Conservation (phyloP, 768 basidiomycete genomes). For the Leccinum boreale region DNA sequence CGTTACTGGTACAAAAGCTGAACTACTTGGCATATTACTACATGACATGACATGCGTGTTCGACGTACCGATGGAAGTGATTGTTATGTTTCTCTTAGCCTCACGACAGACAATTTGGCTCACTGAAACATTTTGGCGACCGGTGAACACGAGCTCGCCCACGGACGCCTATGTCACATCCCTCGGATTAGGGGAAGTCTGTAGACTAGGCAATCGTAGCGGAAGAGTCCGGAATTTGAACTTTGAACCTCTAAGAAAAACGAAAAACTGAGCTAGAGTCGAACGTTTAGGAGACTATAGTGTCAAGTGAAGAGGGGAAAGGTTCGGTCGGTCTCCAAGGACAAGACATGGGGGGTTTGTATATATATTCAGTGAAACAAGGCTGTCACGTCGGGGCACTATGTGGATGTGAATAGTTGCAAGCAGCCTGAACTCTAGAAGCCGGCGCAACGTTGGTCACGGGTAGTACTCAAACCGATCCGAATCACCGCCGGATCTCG, state of each 20-base stretch:
- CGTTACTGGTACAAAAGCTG: not conserved
- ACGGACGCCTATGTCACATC: not conserved
- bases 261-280: not conserved
- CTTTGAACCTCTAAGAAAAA: not conserved
- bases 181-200: not conserved
- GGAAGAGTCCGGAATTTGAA: not conserved
- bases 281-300: not conserved
- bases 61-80: not conserved
- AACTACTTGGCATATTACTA: not conserved
- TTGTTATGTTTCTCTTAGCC: not conserved
- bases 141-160: not conserved
- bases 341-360: not conserved
- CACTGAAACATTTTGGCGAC: not conserved
- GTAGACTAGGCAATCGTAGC: not conserved
- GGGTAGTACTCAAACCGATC: no score
- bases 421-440: no score
- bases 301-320: no score
- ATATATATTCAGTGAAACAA: conserved; percentile 11
- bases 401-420: conserved; percentile 13
- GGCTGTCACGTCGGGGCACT: conserved; percentile 6
- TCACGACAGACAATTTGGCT: not conserved
- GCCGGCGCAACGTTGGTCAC: no score
- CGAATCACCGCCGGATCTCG: no score
- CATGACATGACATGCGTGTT: not conserved
- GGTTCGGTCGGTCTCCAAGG: not conserved